Percentiles rank a stretch among this genome's conserved stretches.
Evolutionary conservation across 2,329 filamentous ascomycete genomes (phyloP).

Genomic region (Phyllosticta capitalensis): DNA sequence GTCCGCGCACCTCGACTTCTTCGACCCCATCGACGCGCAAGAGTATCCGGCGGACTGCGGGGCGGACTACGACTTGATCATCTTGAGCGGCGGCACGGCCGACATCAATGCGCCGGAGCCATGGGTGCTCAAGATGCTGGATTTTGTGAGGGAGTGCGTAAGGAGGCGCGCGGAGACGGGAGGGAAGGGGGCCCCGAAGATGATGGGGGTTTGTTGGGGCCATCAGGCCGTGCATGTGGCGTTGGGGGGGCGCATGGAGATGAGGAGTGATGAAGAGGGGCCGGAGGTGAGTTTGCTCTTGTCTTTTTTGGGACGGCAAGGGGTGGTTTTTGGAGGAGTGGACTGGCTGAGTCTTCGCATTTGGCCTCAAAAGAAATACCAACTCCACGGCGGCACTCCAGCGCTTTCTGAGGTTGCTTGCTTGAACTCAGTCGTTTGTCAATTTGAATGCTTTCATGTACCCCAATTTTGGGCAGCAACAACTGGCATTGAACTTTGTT

Average conservation of each 20-base stretch:
- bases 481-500: too few relatives aligned
- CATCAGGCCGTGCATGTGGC: conserved; percentile 9
- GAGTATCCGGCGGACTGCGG: neutral
- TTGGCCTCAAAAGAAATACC: too few relatives aligned
- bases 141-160: neutral
- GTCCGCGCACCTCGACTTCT: conserved; percentile 3
- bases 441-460: too few relatives aligned
- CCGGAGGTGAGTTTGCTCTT: conserved; percentile 1
- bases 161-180: neutral
- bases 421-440: too few relatives aligned
- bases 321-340: neutral
- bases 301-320: neutral
- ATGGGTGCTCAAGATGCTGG: conserved; percentile 7
- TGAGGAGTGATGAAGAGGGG: conserved; percentile 1
- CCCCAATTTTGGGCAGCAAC: too few relatives aligned
- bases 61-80: conserved; percentile 1
- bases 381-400: too few relatives aligned
- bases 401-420: too few relatives aligned
- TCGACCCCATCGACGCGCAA: conserved; percentile 5
- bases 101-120: conserved; percentile 8
- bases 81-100: conserved; percentile 8
- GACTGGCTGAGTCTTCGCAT: too few relatives aligned
- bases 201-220: conserved; percentile 9
- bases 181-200: neutral
- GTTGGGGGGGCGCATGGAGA: conserved; percentile 1